phyloP scores from a whole-genome alignment of 352 stramenopile genomes.

The Elongisporangium prolatum region DNA sequence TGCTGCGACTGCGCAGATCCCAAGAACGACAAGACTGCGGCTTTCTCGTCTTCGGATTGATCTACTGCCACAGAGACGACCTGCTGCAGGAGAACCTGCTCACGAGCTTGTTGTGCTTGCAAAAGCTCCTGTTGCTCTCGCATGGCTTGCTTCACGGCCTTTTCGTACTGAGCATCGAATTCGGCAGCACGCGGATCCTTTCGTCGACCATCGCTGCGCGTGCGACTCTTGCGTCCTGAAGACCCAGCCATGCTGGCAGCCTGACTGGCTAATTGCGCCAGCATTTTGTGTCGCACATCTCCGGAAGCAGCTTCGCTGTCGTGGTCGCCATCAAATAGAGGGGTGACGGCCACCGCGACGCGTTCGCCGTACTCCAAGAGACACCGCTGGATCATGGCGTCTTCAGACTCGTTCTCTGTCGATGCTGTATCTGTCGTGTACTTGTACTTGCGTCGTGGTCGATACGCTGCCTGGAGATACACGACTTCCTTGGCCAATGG shows the following conservation, averaged over 20 bases:
- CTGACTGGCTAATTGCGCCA: slow-evolving; percentile 48
- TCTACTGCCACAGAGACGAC: slow-evolving; percentile 37
- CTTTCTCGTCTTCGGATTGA: slow-evolving; percentile 1
- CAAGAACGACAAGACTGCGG: neutral
- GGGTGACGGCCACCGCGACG: slow-evolving; percentile 15
- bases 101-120: slow-evolving; percentile 32
- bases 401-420: slow-evolving; percentile 37
- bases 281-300: slow-evolving; percentile 5
- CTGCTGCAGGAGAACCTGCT: slow-evolving; percentile 44
- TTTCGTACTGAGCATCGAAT: slow-evolving; percentile 69
- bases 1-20: neutral
- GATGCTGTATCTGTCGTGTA: slow-evolving; percentile 16
- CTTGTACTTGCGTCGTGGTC: slow-evolving; percentile 37
- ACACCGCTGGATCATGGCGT: slow-evolving; percentile 73
- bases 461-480: slow-evolving; percentile 33
- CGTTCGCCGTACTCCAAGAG: slow-evolving; percentile 78
- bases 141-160: slow-evolving; percentile 39
- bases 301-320: slow-evolving; percentile 3
- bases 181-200: slow-evolving; percentile 19
- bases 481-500: slow-evolving; percentile 39
- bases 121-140: slow-evolving; percentile 41
- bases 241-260: slow-evolving; percentile 27
- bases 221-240: neutral
- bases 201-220: neutral
- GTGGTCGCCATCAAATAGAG: slow-evolving; percentile 8